Evolutionary conservation across 2,329 filamentous ascomycete genomes (phyloP), one percentile per base, ranked within the genome.

Genomic region (Neurospora crassa): DNA sequence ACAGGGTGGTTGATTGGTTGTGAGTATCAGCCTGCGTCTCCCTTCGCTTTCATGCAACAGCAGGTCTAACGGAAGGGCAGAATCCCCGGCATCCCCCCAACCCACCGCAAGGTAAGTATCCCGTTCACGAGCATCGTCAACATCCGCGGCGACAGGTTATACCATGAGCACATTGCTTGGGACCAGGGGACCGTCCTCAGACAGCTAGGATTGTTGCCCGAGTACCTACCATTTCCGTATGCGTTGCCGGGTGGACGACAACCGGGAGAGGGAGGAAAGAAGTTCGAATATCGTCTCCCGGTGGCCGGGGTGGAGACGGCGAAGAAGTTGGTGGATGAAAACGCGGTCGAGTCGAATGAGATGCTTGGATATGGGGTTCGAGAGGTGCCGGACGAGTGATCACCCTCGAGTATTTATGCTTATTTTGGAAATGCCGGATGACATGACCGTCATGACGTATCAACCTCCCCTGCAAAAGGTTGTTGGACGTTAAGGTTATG

Each of bases 121-220:
- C 89, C 90, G 0, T 87, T 92, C 73, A 90, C 86, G 0, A 83
- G 86, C 3, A 83, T 92, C 0, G 89, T 92, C 5, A 90, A 90
- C 71, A 85, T 92, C 70, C 85, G 90, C 1, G 90, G 90, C 2
- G 89, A 92, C 76, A 82, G 89, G 0, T 79, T 92, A 0, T 91
- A 88, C 74, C 89, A 92, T 74, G 90, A 92, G 77, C 90, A 92
- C 75, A 92, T 92, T 63, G 81, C 85, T 16, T 92, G 90, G 90
- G 90, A 92, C 72, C 89, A 92, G 77, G 87, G 83, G 0, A 90
- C 87, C 0, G 85, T 87, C 1, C 80, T 92, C 11, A 79, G 83
- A 7, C 90, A 92, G 77, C 78, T 90, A 1, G 90, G 88, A 0
- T 77, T 91, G 24, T 77, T 92, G 69, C 89, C 89, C 0, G 85